Percentiles rank a stretch among this genome's conserved stretches.
Evolutionary conservation across 2,329 filamentous ascomycete species (phyloP).

Genomic region (Neopestalotiopsis sp.): DNA sequence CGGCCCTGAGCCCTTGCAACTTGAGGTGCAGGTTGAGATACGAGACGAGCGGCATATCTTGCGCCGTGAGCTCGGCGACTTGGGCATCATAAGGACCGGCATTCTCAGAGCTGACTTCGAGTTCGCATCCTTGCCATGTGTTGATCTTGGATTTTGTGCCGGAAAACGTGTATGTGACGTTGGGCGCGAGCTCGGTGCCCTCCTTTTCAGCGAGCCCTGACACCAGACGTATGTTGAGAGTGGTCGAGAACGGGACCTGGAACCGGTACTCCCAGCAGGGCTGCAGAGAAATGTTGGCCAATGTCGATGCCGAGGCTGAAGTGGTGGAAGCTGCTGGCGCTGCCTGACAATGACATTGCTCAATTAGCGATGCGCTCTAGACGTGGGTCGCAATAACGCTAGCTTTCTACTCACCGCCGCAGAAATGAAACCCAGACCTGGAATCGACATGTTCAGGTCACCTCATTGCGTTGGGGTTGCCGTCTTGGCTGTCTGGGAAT

Average conservation of each 20-base stretch:
- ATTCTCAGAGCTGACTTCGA: constrained; percentile 72
- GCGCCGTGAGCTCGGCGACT: constrained; percentile 69
- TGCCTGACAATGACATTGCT: constrained; percentile 22
- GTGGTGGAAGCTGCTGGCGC: constrained; percentile 34
- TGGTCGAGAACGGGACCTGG: constrained; percentile 62
- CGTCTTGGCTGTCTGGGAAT: neutral
- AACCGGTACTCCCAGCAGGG: constrained; percentile 81
- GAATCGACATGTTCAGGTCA: constrained; percentile 67
- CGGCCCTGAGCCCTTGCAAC: constrained; percentile 74
- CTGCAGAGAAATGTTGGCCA: constrained; percentile 58
- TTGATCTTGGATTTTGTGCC: constrained; percentile 87
- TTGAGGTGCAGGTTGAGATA: constrained; percentile 89
- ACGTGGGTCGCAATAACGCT: too few species aligned
- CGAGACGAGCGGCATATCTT: constrained; percentile 81
- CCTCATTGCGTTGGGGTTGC: constrained; percentile 16
- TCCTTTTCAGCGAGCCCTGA: constrained; percentile 91
- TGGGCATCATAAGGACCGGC: constrained; percentile 54
- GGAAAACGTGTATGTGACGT: constrained; percentile 80
- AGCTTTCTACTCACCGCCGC: constrained; percentile 52
- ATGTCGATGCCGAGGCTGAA: constrained; percentile 42
- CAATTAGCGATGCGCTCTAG: neutral
- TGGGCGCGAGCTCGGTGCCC: constrained; percentile 87
- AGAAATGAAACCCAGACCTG: constrained; percentile 73
- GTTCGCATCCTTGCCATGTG: constrained; percentile 87
- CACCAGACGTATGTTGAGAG: constrained; percentile 65